Evolutionary conservation across 2,329 filamentous ascomycete species (phyloP).

Genomic region (Salinomyces thailandicus): DNA sequence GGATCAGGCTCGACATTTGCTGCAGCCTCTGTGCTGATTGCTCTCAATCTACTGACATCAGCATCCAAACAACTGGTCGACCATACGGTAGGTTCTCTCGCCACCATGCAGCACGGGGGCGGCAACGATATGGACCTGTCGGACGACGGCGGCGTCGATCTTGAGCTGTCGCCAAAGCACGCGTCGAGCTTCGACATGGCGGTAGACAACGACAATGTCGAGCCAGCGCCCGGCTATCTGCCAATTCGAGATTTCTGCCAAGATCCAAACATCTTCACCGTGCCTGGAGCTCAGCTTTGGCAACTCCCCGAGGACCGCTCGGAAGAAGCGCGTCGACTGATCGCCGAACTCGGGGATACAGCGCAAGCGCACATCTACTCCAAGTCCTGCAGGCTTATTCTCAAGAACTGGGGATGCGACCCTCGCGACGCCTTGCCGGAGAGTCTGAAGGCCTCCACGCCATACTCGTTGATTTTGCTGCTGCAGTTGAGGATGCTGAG

Average conservation of each 20-base stretch:
- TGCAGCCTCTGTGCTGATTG: neutral
- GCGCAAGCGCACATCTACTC: neutral
- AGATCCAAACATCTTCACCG: neutral
- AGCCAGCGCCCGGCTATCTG: neutral
- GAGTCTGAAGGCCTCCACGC: neutral
- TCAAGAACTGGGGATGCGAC: neutral
- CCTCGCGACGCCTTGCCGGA: neutral
- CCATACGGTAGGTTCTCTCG: too few relatives aligned
- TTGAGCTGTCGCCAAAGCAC: neutral
- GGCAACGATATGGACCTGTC: neutral
- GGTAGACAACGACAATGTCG: neutral
- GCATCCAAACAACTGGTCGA: too few relatives aligned
- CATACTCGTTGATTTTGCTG: conserved; percentile 3
- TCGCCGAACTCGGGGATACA: neutral
- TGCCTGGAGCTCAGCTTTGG: conserved; percentile 1
- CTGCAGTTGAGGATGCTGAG: conserved; percentile 1
- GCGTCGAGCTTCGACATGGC: neutral
- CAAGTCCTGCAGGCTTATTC: neutral
- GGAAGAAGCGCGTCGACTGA: neutral
- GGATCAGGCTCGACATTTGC: too few relatives aligned
- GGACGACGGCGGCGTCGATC: neutral
- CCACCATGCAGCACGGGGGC: too few relatives aligned
- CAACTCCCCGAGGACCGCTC: neutral
- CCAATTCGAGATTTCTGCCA: neutral
- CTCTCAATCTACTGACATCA: neutral